Conservation (phyloP, 306 rosid species). For the Pyrus communis region DNA sequence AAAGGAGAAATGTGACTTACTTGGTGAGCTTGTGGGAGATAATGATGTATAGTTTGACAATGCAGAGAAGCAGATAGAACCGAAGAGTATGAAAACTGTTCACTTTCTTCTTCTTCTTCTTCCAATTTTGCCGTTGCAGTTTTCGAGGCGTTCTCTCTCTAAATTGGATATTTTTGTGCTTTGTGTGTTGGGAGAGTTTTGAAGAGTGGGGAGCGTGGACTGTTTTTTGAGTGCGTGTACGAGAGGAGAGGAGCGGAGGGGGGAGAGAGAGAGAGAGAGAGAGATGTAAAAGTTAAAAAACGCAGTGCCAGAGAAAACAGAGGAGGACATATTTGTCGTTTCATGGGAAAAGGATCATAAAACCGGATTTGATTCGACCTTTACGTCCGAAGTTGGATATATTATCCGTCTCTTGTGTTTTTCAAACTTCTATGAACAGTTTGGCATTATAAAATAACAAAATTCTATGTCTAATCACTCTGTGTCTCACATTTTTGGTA, state of each 20-base stretch:
- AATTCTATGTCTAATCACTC: too few species aligned
- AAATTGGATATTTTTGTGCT: neutral
- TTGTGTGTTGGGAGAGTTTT: neutral
- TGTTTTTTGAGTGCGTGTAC: neutral
- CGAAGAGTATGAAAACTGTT: neutral
- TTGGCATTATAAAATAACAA: too few species aligned
- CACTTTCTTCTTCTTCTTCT: neutral
- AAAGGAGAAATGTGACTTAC: neutral
- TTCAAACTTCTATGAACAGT: neutral
- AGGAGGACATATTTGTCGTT: slow-evolving; percentile 24
- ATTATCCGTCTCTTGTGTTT: neutral
- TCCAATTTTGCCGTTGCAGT: neutral
- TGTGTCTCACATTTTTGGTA: too few species aligned
- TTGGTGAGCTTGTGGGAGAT: neutral
- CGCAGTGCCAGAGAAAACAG: neutral
- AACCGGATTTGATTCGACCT: slow-evolving; percentile 13
- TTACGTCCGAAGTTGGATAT: slow-evolving; percentile 24
- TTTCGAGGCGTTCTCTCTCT: slow-evolving; percentile 4
- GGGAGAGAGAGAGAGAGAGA: neutral
- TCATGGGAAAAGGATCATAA: neutral
- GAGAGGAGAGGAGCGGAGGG: neutral
- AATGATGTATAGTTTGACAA: neutral
- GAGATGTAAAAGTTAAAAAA: neutral
- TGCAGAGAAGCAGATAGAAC: neutral
- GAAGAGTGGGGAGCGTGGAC: neutral